Conservation (phyloP, 805 yeast species). For the Schwanniomyces pseudopolymorphus region DNA sequence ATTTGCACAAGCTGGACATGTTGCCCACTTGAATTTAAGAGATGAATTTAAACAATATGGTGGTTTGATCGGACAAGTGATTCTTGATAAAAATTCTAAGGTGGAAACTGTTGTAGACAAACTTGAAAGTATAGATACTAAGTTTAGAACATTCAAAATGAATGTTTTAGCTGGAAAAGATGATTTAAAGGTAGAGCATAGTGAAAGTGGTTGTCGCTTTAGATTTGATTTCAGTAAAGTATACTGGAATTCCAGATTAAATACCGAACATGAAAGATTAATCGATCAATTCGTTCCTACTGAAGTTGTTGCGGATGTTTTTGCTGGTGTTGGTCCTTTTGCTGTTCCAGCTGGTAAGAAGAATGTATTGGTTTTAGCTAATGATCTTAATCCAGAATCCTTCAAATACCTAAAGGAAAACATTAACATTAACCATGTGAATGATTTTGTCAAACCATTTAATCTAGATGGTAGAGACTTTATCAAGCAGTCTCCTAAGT, state of each 20-base stretch:
- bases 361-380: slow-evolving; percentile 77
- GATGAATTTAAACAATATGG: slow-evolving; percentile 85
- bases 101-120: slow-evolving; percentile 91
- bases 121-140: slow-evolving; percentile 79
- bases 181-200: slow-evolving; percentile 77
- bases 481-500: slow-evolving; percentile 57
- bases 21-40: slow-evolving; percentile 87
- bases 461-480: slow-evolving; percentile 84
- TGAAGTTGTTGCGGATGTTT: slow-evolving; percentile 86
- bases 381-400: slow-evolving; percentile 90
- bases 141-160: slow-evolving; percentile 91
- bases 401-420: slow-evolving; percentile 68
- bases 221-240: slow-evolving; percentile 89
- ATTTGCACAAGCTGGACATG: slow-evolving; percentile 90
- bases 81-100: slow-evolving; percentile 81
- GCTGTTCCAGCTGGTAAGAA: slow-evolving; percentile 94
- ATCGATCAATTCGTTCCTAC: slow-evolving; percentile 60
- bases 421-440: slow-evolving; percentile 61
- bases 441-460: slow-evolving; percentile 54
- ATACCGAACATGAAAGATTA: slow-evolving; percentile 88
- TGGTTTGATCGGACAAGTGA: slow-evolving; percentile 79
- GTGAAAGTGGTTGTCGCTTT: slow-evolving; percentile 83
- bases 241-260: slow-evolving; percentile 95
- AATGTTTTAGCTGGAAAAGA: slow-evolving; percentile 86
- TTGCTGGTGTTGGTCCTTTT: slow-evolving; percentile 99